Base-by-base conservation (phyloP, 192 early-diverging fungal genomes). In the Chytriomyces sp. region DNA sequence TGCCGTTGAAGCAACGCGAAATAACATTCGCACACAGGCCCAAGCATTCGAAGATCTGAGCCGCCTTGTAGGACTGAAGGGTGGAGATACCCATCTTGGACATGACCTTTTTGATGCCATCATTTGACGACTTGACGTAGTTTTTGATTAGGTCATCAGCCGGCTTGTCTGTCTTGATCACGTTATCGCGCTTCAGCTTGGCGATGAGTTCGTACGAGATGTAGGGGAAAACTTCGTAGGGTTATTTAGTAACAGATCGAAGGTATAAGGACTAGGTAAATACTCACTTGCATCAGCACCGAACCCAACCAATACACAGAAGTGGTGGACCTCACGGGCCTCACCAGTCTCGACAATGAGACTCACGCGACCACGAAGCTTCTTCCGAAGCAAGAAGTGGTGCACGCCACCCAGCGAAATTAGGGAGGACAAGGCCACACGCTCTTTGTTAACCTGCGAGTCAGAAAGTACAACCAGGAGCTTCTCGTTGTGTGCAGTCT, bases 51-150 rank as follows among this genome's bases (percentile, higher is more conserved):
- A 99, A 99, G 74, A 98, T 96, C 86, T 99, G 97, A 8, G 97
- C 97, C 63, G 95, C 97, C 84, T 98, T 98, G 88, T 99, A 99
- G 12, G 89, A 91, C 80, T 96, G 94, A 58, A 99, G 82, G 22
- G 97, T 98, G 10, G 95, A 96, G 64, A 99, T 96, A 65, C 97
- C 97, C 97, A 99, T 99, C 87, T 99, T 99, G 74, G 96, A 97
- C 96, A 98, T 99, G 61, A 99, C 95, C 82, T 99, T 99, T 52
- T 90, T 84, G 76, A 98, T 93, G 77, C 97, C 97, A 79, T 99
- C 93, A 75, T 95, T 93, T 33, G 90, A 82, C 1, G 93, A 94
- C 76, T 91, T 88, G 66, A 90, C 88, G 84, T 88, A 99, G 84
- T 94, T 95, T 77, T 81, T 81, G 56, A 93, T 78, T 25, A 96